phyloP scores from a whole-genome alignment of 2,329 filamentous ascomycete species.

The Ophioceras dolichostomum region DNA sequence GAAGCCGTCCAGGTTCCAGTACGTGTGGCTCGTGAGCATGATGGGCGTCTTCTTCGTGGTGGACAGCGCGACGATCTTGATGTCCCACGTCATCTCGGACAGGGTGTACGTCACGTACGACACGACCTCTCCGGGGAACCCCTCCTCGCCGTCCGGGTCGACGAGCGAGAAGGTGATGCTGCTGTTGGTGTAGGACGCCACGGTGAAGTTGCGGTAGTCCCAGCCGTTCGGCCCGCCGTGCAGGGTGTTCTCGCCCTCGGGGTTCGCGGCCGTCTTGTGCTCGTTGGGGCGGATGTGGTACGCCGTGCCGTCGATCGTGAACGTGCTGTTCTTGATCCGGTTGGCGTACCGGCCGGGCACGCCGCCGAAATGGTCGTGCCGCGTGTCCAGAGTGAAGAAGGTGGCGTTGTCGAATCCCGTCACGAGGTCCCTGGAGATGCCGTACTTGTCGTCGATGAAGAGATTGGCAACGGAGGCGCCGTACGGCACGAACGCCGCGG shows the following conservation, averaged over 20 bases:
- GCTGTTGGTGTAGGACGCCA: constrained; percentile 51
- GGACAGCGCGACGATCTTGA: constrained; percentile 59
- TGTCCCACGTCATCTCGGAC: constrained; percentile 52
- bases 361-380: constrained; percentile 60
- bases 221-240: constrained; percentile 62
- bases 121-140: constrained; percentile 68
- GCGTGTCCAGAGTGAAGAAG: constrained; percentile 51
- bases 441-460: constrained; percentile 56
- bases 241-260: constrained; percentile 48
- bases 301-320: constrained; percentile 49
- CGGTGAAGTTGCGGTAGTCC: constrained; percentile 69
- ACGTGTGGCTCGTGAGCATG: constrained; percentile 64
- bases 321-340: constrained; percentile 66
- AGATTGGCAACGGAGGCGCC: constrained; percentile 63
- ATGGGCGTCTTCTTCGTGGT: constrained; percentile 69
- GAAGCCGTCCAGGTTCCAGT: constrained; percentile 78
- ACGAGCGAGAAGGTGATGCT: constrained; percentile 67
- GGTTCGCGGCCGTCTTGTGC: constrained; percentile 36
- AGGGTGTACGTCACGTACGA: constrained; percentile 65
- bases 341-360: constrained; percentile 72
- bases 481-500: constrained; percentile 60
- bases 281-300: constrained; percentile 54
- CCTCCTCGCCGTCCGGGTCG: constrained; percentile 60
- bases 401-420: constrained; percentile 65
- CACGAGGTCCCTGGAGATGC: constrained; percentile 57